Evolutionary conservation across 192 early-diverging fungal species (phyloP), one percentile per base, ranked within the genome.

Genomic region (Coemansia sp.): DNA sequence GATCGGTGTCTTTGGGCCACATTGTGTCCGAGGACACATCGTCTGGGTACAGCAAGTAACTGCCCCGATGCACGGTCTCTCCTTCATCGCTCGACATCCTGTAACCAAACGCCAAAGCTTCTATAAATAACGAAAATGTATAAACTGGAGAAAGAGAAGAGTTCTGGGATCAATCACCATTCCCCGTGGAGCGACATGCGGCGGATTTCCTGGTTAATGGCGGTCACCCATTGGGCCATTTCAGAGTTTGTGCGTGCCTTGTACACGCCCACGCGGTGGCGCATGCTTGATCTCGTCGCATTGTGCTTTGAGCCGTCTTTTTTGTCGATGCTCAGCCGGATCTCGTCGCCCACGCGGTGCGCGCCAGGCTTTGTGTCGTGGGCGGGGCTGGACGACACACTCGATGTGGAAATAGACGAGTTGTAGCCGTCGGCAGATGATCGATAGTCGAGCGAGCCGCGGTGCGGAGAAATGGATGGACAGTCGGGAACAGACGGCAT

Each of bases 191-290:
- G 57, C 2, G 69, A 56, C 73, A 83, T 68, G 35, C 82, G 82
- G 38, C 74, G 68, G 51, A 83, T 83, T 48, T 83, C 82, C 50
- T 78, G 73, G 64, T 79, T 75, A 47, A 83, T 67, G 13, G 82
- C 82, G 2, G 69, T 74, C 9, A 83, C 76, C 82, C 82, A 83
- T 29, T 79, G 76, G 63, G 78, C 70, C 82, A 83, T 83, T 54
- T 83, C 82, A 10, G 73, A 56, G 32, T 64, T 75, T 1, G 76
- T 69, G 3, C 82, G 73, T 6, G 82, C 82, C 53, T 68, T 67
- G 52, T 73, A 83, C 23, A 83, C 72, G 49, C 71, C 77, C 45
- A 74, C 53, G 4, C 77, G 67, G 7, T 24, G 48, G 10, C 72
- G 71, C 70, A 70, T 64, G 52, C 68, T 66, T 4, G 71, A 64